Evolutionary conservation across 73 alveolate species (phyloP), one percentile per base, ranked within the genome.

Genomic region (Blepharisma japonicum): DNA sequence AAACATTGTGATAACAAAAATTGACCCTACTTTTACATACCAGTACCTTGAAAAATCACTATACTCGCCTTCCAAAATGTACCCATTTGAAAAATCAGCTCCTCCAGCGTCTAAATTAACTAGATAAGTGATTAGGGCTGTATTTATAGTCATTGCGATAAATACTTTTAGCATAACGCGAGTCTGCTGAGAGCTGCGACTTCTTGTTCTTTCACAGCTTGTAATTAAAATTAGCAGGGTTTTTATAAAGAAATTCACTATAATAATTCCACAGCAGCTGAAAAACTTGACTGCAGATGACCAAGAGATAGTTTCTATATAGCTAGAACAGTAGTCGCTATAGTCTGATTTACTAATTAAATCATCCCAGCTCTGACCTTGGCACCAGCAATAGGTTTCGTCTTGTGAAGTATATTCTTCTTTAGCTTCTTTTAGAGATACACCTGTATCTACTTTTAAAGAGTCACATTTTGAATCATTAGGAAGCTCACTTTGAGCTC

Each of bases 121-220:
- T 14, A 55, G 20, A 27, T 7, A 55, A 9, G 56, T 48, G 23
- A 23, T 20, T 21, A 74, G 14, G n/a, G 77, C 79, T 11, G 92
- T 81, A 81, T 89, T 89, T 39, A 85, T 68, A 80, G 85, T 66
- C 68, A 80, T 55, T 45, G 88, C 84, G 7, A 76, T 18, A 78
- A 81, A 85, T 84, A 89, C 87, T 68, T 85, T 86, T n/a, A n/a
- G 14, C 74, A 61, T 61, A 2, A 61, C n/a, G 14, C 23, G 14
- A 2, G 23, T n/a, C 23, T 61, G 74, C 23, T 61, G 47, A 20
- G 74, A 8, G 47, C 74, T 61, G 14, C 47, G 39, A 25, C 23
- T 61, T 8, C 18, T 8, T 14, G 23, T 39, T 25, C 74, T 61
- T 61, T 61, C 74, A 61, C 14, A 61, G 11, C 46, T n/a, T n/a